phyloP scores from a whole-genome alignment of 345 rosid genomes.

The Clarkia xantiana region DNA sequence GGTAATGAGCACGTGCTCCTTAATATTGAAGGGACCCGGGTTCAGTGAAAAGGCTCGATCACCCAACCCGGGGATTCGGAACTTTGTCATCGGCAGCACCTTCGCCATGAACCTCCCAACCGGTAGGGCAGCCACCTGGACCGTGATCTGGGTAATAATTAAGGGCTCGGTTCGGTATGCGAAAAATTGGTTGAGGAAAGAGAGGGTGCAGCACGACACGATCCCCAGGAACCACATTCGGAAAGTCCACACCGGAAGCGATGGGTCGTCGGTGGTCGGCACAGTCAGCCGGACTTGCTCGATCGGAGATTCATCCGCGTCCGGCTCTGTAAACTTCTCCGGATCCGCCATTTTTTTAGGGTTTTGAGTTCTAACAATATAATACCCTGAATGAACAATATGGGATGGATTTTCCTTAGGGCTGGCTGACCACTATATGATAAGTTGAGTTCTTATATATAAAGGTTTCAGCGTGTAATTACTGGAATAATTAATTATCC shows the following conservation, averaged over 20 bases:
- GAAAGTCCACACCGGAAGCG: constrained; percentile 77
- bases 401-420: no score
- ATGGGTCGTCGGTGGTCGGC: constrained; percentile 57
- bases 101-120: constrained; percentile 57
- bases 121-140: constrained; percentile 67
- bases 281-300: constrained; percentile 80
- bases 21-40: constrained; percentile 78
- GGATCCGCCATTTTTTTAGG: no score
- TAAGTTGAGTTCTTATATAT: no score
- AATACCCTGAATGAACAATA: no score
- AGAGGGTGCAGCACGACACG: constrained; percentile 48
- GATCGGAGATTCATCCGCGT: constrained; percentile 51
- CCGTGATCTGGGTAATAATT: constrained; percentile 63
- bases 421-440: no score
- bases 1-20: constrained; percentile 69
- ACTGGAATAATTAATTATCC: no score
- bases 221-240: constrained; percentile 80
- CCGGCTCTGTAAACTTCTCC: constrained; percentile 10
- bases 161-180: constrained; percentile 76
- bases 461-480: no score
- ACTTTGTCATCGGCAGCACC: constrained; percentile 40
- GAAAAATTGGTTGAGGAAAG: constrained; percentile 78
- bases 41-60: constrained; percentile 45
- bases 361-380: no score
- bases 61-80: constrained; percentile 46